Evolutionary conservation across 1,284 basidiomycete genomes (phyloP).

Genomic region (Irpex sp.): DNA sequence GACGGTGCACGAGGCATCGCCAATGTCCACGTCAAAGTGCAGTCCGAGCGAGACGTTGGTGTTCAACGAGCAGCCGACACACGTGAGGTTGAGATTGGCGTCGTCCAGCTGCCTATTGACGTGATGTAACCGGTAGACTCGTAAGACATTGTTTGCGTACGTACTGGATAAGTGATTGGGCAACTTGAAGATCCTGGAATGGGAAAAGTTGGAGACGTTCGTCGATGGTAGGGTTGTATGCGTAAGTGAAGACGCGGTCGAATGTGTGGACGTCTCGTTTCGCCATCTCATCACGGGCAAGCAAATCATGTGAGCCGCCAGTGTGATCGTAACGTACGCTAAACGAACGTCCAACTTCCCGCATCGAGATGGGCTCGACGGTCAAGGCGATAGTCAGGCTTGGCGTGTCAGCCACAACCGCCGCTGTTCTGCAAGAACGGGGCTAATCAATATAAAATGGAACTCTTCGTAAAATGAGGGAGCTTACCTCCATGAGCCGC

Average conservation of each 20-base stretch:
- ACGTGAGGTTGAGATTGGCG: neutral
- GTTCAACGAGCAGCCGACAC: conserved; percentile 4
- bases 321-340: conserved; percentile 1
- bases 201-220: neutral
- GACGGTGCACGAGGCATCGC: conserved; percentile 1
- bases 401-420: neutral
- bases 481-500: neutral
- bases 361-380: neutral
- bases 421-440: neutral
- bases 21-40: conserved; percentile 6
- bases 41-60: conserved; percentile 5
- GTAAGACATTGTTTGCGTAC: neutral
- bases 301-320: neutral
- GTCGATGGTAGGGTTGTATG: neutral
- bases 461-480: neutral
- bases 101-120: neutral
- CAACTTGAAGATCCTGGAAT: neutral
- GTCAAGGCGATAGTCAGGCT: neutral
- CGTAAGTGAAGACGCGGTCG: neutral
- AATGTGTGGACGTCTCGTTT: neutral
- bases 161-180: neutral
- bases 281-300: neutral
- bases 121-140: neutral
- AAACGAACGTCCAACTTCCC: conserved; percentile 2
- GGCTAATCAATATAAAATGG: neutral